These are phyloP conservation scores for Moelleriella libera DNA, from an alignment of 2,329 filamentous ascomycete species.

Conservation along the genomic window DNA sequence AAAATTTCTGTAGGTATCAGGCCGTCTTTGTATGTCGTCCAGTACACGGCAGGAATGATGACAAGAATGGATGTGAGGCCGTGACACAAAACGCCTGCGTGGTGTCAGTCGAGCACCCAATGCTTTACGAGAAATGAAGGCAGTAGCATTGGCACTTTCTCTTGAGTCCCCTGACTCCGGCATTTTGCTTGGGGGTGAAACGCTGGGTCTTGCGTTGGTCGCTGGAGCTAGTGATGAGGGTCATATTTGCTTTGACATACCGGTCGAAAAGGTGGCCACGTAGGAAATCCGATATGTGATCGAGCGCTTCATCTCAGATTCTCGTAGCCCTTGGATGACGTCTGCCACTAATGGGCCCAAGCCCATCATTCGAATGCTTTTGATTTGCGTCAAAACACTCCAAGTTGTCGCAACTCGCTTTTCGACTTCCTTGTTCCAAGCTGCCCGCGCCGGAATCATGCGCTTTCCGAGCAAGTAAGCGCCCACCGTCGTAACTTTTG, in stretches of 20 bases:
- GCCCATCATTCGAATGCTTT: conserved; percentile 21
- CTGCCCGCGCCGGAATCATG: conserved; percentile 24
- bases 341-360: conserved; percentile 7
- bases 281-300: conserved; percentile 3
- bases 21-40: conserved; percentile 3
- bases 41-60: conserved; percentile 5
- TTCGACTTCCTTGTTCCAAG: conserved; percentile 17
- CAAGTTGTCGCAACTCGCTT: conserved; percentile 15
- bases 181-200: no score
- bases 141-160: no score
- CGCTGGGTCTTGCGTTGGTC: no score
- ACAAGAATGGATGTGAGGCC: conserved; percentile 5
- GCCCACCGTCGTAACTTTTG: conserved; percentile 22
- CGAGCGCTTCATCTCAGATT: conserved; percentile 6
- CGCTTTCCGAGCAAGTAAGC: conserved; percentile 25
- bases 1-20: conserved; percentile 4
- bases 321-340: conserved; percentile 5
- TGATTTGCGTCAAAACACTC: conserved; percentile 17
- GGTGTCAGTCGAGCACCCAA: no score
- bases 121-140: no score
- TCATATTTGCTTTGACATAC: neutral
- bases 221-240: no score
- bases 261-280: conserved; percentile 2
- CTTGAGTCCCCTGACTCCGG: no score
- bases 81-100: neutral